Evolutionary conservation across 2,329 filamentous ascomycete genomes (phyloP).

Genomic region (Fusarium dlaminii): DNA sequence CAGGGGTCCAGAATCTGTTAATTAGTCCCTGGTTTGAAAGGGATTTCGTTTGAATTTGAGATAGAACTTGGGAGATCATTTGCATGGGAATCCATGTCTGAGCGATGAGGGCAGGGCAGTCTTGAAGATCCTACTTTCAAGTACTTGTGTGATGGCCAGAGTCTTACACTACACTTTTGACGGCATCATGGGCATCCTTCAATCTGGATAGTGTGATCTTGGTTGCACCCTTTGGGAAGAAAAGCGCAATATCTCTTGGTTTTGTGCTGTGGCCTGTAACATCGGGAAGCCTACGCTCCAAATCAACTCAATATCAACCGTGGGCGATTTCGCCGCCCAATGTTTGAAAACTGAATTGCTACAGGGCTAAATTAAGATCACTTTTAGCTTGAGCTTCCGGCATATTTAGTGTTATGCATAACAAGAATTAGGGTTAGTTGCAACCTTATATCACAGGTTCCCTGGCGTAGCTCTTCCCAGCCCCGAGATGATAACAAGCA

Average conservation of each 20-base stretch:
- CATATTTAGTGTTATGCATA: not conserved
- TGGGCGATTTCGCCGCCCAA: too few species aligned
- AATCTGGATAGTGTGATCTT: too few species aligned
- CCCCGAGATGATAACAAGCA: not conserved
- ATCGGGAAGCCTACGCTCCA: too few species aligned
- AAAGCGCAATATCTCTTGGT: not conserved
- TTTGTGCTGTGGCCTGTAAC: not conserved
- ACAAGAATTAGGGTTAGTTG: not conserved
- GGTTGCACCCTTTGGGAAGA: fast-evolving
- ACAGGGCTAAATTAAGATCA: not conserved
- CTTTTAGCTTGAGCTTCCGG: not conserved
- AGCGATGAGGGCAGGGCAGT: not conserved
- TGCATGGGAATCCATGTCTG: not conserved
- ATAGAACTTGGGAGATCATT: not conserved
- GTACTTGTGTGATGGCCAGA: too few species aligned
- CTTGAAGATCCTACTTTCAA: not conserved
- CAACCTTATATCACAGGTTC: not conserved
- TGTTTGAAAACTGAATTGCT: fast-evolving
- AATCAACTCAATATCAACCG: too few species aligned
- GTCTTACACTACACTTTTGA: not conserved
- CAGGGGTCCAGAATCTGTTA: not conserved
- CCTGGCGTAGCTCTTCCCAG: not conserved
- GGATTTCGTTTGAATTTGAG: not conserved
- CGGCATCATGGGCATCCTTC: fast-evolving
- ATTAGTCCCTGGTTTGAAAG: not conserved